These are phyloP conservation scores for Blumeria hordei DNA, from an alignment of 2,329 filamentous ascomycete genomes.

Conservation along the genomic window DNA sequence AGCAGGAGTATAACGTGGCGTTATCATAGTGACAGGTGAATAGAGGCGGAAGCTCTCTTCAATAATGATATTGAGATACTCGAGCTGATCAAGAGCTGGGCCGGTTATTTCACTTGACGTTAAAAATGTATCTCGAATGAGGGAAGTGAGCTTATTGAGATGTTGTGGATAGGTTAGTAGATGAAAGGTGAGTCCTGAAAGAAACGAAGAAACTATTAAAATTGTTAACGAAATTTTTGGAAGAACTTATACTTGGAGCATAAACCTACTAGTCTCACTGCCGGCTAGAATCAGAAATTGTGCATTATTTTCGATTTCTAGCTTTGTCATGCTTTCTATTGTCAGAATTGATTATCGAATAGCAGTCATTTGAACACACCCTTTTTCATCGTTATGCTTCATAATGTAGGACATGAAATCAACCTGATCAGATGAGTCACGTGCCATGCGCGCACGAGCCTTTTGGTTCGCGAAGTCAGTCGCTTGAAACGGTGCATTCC, in stretches of 20 bases:
- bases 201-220: conserved; percentile 14
- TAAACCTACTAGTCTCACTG: conserved; percentile 5
- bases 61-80: conserved; percentile 17
- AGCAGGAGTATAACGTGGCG: conserved; percentile 4
- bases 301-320: conserved; percentile 4
- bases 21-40: conserved; percentile 12
- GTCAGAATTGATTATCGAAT: neutral
- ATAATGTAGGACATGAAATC: conserved; percentile 2
- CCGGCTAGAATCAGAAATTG: conserved; percentile 5
- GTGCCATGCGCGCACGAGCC: neutral
- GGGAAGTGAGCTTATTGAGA: conserved; percentile 17
- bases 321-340: conserved; percentile 1
- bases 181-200: conserved; percentile 16
- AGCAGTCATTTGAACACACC: neutral
- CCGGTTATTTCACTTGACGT: conserved; percentile 7
- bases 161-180: conserved; percentile 7
- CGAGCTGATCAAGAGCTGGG: conserved; percentile 2
- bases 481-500: neutral
- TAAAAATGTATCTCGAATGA: conserved; percentile 19
- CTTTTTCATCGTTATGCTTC: conserved; percentile 7
- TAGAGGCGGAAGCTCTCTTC: conserved; percentile 17
- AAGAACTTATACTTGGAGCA: neutral
- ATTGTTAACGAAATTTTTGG: neutral
- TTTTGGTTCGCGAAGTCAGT: neutral
- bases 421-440: neutral